These are phyloP conservation scores for Mortierella alpina DNA, from an alignment of 192 early-diverging fungal species.

Conservation along the genomic window DNA sequence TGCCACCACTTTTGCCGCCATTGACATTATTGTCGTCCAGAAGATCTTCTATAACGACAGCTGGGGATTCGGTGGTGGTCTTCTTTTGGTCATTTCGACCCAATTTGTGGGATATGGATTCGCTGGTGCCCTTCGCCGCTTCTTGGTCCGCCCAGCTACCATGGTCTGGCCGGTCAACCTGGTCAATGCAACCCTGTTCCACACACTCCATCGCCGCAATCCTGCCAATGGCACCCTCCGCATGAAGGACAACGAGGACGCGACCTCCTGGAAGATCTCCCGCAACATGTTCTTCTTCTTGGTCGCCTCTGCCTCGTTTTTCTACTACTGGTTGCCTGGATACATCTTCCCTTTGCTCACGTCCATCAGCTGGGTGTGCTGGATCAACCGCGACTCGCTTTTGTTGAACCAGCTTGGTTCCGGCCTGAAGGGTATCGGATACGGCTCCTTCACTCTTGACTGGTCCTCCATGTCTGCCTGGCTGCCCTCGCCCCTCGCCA, in stretches of 20 bases:
- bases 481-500: conserved; percentile 69
- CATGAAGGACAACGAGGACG: conserved; percentile 5
- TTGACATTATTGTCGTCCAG: conserved; percentile 80
- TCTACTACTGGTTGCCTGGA: conserved; percentile 63
- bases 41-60: conserved; percentile 73
- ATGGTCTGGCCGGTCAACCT: conserved; percentile 92
- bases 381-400: conserved; percentile 63
- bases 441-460: conserved; percentile 78
- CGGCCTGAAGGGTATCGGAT: conserved; percentile 72
- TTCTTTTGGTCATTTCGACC: conserved; percentile 78
- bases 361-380: conserved; percentile 65
- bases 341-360: conserved; percentile 76
- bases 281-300: conserved; percentile 64
- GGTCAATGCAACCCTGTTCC: conserved; percentile 80
- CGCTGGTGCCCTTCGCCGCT: conserved; percentile 74
- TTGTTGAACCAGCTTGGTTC: conserved; percentile 64
- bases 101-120: conserved; percentile 71
- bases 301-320: conserved; percentile 54
- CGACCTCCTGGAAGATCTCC: conserved; percentile 54
- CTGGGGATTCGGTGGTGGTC: conserved; percentile 70
- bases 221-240: conserved; percentile 30
- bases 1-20: conserved; percentile 77
- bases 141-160: conserved; percentile 84
- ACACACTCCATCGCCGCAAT: conserved; percentile 77
- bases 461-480: conserved; percentile 71